Evolutionary conservation across 495 filamentous ascomycete genomes (phyloP), one percentile per base, ranked within the genome.

Genomic region (Aspergillus sparsus): DNA sequence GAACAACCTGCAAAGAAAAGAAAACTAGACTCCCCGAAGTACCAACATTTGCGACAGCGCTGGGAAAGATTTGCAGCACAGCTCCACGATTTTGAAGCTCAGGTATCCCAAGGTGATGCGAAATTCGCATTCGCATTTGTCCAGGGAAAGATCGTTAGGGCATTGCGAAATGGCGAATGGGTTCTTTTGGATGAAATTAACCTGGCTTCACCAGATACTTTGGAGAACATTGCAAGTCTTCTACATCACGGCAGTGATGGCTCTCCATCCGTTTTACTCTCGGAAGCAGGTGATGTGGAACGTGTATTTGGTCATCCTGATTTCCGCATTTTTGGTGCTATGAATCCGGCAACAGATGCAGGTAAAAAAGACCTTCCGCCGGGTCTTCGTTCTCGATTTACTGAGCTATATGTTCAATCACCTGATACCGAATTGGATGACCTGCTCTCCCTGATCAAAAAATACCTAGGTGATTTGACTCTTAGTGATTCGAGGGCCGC

Each of bases 131-230:
- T 99, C 70, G 87, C 89, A 15, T 99, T 99, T 66, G 85, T 97
- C 2, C 93, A 99, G 72, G 92, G 95, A 57, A 96, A 90, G 63
- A 89, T 99, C 66, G 89, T 98, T 36, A 90, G 90, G 73, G 95
- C 95, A 6, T 85, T 90, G 21, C 81, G 93, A 50, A 97, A 96
- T 71, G 95, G 95, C 6, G 92, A 97, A 68, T 99, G 95, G 95
- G 90, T 99, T 13, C 79, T 99, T n/a, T 78, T 97, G 13, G 95
- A 99, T 70, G 95, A 99, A 72, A 95, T 99, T 66, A 99, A 99
- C 66, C 79, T 99, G 49, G 94, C 95, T 5, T 89, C 93, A 0
- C 87, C 93, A 3, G 95, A 99, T 65, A 97, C 94, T 0, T 74
- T 99, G 9, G 95, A 98, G 68, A 92, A 92, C 60, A 89, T 99